A percentile compares a stretch with the other conserved stretches of the same genome.
phyloP scores from a whole-genome alignment of 305 asterid genomes.

The Fraxinus xanthoxyloides region DNA sequence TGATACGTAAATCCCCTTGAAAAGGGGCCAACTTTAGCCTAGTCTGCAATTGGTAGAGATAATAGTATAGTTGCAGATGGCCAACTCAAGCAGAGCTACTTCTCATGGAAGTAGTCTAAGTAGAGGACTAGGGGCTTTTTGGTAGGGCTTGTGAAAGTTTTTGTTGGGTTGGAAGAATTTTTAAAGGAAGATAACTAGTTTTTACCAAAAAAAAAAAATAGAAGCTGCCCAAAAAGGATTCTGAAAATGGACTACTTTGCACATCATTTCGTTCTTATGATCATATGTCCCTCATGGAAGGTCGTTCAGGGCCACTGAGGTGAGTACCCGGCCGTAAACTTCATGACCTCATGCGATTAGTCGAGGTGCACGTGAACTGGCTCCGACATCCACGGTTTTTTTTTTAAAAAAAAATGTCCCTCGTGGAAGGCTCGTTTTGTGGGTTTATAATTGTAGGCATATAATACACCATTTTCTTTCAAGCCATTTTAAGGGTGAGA shows the following conservation, averaged over 20 bases:
- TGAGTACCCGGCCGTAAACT: too few relatives aligned
- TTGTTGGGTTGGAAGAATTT: not conserved
- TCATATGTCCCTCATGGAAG: not conserved
- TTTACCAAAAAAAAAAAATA: not conserved
- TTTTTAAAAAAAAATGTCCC: too few relatives aligned
- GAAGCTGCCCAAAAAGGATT: not conserved
- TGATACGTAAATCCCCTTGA: not conserved
- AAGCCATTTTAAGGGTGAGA: not conserved
- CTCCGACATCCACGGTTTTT: too few relatives aligned
- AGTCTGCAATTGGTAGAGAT: not conserved
- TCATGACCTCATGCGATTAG: too few relatives aligned
- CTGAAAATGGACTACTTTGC: not conserved
- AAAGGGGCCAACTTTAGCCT: not conserved
- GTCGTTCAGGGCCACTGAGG: too few relatives aligned
- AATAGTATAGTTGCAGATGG: not conserved
- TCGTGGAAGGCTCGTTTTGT: not conserved
- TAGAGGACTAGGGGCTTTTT: not conserved
- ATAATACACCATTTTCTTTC: not conserved
- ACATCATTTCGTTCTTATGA: not conserved
- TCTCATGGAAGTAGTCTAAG: not conserved
- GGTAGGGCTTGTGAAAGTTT: not conserved
- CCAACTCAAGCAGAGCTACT: not conserved
- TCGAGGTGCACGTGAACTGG: too few relatives aligned
- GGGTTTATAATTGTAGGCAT: not conserved
- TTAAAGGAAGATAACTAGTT: not conserved